Evolutionary conservation across 768 basidiomycete genomes (phyloP), one percentile per base, ranked within the genome.

Genomic region (Cyathus striatus): DNA sequence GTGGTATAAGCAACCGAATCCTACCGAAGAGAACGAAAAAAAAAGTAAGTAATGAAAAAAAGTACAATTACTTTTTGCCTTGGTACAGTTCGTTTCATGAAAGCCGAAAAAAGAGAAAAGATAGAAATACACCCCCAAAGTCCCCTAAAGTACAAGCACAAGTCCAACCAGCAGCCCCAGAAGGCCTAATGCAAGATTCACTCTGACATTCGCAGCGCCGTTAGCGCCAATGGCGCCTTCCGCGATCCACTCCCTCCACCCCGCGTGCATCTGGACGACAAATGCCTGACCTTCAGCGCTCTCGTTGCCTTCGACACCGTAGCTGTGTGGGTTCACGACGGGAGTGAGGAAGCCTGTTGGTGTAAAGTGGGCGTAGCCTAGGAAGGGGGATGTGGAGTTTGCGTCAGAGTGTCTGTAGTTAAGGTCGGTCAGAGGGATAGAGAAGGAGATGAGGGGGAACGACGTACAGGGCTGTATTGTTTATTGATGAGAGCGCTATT

Each of bases 211-310:
- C 44, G 37, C 9, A 39, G 62, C 69, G 16, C 46, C 60, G 52
- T 73, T 81, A n/a, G 59, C 64, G 5, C 82, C 81, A 21, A 66
- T 62, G 3, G 73, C 62, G 0, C 85, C 83, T 22, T 57, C 71
- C 1, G 62, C 65, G 1, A 74, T 70, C 87, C 89, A 91, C 49
- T 90, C 90, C 34, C 72, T 66, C 71, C 81, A 87, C 3, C 86
- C 85, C 1, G 86, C 75, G 45, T 90, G 71, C 62, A 92, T 70
- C 54, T 81, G 71, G 4, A 93, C 58, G 9, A 86, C 77, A 59
- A 94, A 94, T 5, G 85, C 86, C 63, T 93, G 73, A 0, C 72
- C 81, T 59, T 94, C 91, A 2, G 90, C 76, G 46, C 84, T 86
- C 16, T 76, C 17, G 0, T 60, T 45, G 0, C 85, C 83, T 46